Base-by-base conservation (phyloP, 306 rosid species). In the Styphnolobium japonicum region DNA sequence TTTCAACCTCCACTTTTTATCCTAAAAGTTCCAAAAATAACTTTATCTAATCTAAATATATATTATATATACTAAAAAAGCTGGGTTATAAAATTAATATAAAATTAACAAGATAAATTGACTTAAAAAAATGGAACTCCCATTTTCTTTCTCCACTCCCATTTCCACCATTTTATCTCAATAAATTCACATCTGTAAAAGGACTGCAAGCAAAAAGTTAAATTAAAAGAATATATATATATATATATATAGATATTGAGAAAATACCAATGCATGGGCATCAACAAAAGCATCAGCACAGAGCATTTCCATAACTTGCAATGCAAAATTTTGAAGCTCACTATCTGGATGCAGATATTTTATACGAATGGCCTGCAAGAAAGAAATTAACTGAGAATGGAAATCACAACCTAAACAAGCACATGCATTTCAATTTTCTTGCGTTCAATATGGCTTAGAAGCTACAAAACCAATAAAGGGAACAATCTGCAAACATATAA, bases 281-380 rank as follows among this genome's bases (percentile, higher is more conserved):
- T 93, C 98, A 81, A 87, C 89, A 68, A 90, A 81, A 79, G 88
- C 74, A 87, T 95, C 98, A 68, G 87, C 85, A 36, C 81, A 77
- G 76, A 95, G 97, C 92, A 93, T 86, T 71, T 93, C 98, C 86
- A 95, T 85, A 70, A 93, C 92, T 85, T 89, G 96, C 83, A 89
- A 51, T 15, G 90, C 92, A 57, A 78, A 93, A 86, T 82, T 85
- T 87, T 86, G 98, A 34, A 95, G 97, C 87, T 92, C 98, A 71
- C 87, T 86, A 64, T 95, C 99, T 37, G 99, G 97, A 82, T 85
- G 97, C 79, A 82, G 79, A 85, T 95, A 95, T 75, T 90, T 91
- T 29, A 87, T 84, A 58, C 89, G 99, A 81, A 95, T 88, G 45
- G 92, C 93, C 99, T 95, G 91, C 84, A 90, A 80, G 67, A 82